Base-by-base conservation (phyloP, 2,329 filamentous ascomycete genomes). In the Aspergillus novofumigatus region DNA sequence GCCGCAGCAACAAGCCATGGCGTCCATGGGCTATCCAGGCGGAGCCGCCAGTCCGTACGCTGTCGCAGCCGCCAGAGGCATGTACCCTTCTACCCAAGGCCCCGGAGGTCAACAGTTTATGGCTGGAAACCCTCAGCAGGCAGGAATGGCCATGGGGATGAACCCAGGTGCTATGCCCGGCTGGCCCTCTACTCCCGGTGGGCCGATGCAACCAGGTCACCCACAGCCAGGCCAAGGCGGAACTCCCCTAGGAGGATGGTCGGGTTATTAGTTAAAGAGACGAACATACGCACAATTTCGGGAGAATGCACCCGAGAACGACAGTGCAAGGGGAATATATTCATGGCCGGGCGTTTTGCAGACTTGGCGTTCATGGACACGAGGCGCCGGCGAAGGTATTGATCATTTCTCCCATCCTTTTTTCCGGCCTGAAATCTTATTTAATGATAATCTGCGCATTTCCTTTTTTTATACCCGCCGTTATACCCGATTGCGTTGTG, bases 211-310 rank as follows among this genome's bases (percentile, higher is more conserved):
- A 55, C 69, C 73, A 5, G 71, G 70, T 51, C 73, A 75, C 51
- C 68, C 72, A 14, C 74, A 74, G 52, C 68, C 67, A 28, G 73
- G 72, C 47, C 69, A 74, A 59, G 71, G 72, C 38, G 72, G 72
- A 44, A 71, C 67, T 59, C 70, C 72, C 51, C 61, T 74, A 17
- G 72, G 73, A 51, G 69, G 69, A 56, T 75, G 73, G 69, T 74
- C 73, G 48, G 67, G 68, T 48, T 75, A 75, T 62, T 75, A 68
- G 28, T 4, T 11, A 56, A 26, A n/a, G n/a, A n/a, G n/a, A n/a
- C n/a, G 41, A 21, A 21, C 7, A 44, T 20, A 8, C 20, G 9
- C 17, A 3, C 41, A 44, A 21, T 2, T n/a, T n/a, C n/a, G 41
- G 3, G 20, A 44, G 41, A 21, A 11, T 21, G 11, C 20, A 23